Percentiles rank a stretch among this genome's conserved stretches.
These are phyloP conservation scores for Phialocephala sp. DNA, from an alignment of 2,329 filamentous ascomycete genomes.

Conservation along the genomic window DNA sequence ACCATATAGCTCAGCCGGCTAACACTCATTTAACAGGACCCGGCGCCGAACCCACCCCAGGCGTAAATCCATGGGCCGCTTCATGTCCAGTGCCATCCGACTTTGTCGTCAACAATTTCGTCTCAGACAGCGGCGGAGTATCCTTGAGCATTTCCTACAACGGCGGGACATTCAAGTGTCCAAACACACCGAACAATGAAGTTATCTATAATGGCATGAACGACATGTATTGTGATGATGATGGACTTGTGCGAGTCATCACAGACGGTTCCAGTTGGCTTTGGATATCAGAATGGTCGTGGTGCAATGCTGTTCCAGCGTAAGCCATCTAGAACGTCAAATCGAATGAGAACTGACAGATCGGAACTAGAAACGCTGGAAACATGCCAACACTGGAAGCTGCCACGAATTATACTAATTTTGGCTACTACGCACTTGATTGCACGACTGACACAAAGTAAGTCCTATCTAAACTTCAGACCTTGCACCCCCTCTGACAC, in stretches of 20 bases:
- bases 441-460: background rate
- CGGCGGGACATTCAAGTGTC: constrained; percentile 8
- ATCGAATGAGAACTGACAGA: background rate
- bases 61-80: constrained; percentile 9
- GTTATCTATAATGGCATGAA: constrained; percentile 6
- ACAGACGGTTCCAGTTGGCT: constrained; percentile 13
- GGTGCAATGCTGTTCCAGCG: constrained; percentile 11
- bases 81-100: constrained; percentile 9
- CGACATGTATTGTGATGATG: constrained; percentile 19
- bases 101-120: constrained; percentile 3
- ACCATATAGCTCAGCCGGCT: background rate
- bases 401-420: background rate
- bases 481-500: background rate
- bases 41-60: background rate
- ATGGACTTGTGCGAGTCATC: constrained; percentile 10
- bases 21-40: background rate
- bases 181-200: constrained; percentile 6
- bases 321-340: background rate
- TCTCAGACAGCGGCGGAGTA: background rate
- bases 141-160: constrained; percentile 14
- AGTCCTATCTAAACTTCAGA: background rate
- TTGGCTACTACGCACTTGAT: constrained; percentile 1
- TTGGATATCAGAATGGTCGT: constrained; percentile 15
- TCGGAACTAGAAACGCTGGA: background rate
- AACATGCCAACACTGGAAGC: constrained; percentile 9